A percentile compares a stretch with the other conserved stretches of the same genome.
Evolutionary conservation across 208 protist genomes (phyloP).

Genomic region (Balamuthia mandrillaris): DNA sequence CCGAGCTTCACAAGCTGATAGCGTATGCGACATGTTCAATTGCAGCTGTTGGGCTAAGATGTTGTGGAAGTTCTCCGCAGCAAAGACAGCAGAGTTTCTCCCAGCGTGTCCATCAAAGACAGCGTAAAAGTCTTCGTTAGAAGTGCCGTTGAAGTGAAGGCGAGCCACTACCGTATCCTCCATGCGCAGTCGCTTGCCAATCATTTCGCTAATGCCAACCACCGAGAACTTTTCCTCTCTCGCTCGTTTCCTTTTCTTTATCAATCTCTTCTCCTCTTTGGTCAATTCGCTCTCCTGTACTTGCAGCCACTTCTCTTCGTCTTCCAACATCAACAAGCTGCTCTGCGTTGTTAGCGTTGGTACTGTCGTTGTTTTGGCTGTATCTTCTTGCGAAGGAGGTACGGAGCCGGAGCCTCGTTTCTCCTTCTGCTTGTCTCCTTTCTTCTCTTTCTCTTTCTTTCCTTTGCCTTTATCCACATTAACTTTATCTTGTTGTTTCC

Average conservation of each 20-base stretch:
- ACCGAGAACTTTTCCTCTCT: not conserved
- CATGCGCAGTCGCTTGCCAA: conserved; percentile 35
- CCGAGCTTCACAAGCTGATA: not conserved
- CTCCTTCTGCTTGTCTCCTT: too few species aligned
- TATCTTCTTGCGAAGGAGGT: too few species aligned
- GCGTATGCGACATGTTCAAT: not conserved
- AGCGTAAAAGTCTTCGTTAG: conserved; percentile 28
- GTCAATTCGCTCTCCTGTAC: too few species aligned
- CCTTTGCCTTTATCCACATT: not conserved
- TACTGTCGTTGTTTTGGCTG: too few species aligned
- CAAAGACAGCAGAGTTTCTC: conserved; percentile 16
- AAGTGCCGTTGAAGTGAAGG: not conserved
- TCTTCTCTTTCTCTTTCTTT: conserved; percentile 9
- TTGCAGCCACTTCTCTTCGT: too few species aligned
- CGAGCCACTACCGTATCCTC: conserved; percentile 32
- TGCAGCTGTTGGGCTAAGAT: conserved; percentile 22
- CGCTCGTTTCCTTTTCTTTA: not conserved
- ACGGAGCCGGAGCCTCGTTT: too few species aligned
- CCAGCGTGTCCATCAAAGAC: conserved; percentile 40
- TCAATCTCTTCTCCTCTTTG: not conserved
- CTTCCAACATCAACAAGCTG: too few species aligned
- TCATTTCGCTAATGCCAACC: conserved; percentile 30
- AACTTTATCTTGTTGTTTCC: too few species aligned
- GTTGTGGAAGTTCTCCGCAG: conserved; percentile 15
- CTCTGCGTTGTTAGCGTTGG: too few species aligned